These are phyloP conservation scores for Pterocarpus santalinus DNA, from an alignment of 306 rosid species.

Conservation along the genomic window DNA sequence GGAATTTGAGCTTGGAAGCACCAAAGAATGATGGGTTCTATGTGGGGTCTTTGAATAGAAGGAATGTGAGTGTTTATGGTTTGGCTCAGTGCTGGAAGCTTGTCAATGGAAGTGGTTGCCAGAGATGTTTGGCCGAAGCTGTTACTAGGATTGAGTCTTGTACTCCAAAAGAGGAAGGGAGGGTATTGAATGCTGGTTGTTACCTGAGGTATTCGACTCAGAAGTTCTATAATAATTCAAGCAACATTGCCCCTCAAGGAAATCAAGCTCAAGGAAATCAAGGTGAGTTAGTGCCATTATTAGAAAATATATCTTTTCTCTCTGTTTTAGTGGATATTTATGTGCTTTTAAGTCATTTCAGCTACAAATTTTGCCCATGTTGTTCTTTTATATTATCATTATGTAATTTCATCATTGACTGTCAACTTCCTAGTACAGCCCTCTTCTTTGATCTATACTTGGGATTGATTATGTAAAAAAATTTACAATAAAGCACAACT, in stretches of 20 bases:
- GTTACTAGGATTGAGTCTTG: conserved; percentile 39
- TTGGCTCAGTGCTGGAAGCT: conserved; percentile 48
- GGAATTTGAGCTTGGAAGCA: conserved; percentile 39
- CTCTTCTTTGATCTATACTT: no score
- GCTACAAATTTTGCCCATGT: neutral
- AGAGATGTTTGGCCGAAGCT: conserved; percentile 34
- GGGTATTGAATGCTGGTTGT: conserved; percentile 44
- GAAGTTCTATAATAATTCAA: conserved; percentile 40
- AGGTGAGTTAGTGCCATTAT: conserved; percentile 21
- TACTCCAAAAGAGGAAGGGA: conserved; percentile 38
- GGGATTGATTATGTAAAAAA: no score
- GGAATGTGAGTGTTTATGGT: conserved; percentile 44
- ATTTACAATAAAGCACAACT: no score
- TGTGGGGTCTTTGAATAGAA: conserved; percentile 35
- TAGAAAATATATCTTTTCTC: neutral
- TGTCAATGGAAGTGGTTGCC: conserved; percentile 30
- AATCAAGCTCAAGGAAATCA: conserved; percentile 14
- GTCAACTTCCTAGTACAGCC: no score
- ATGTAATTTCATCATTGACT: neutral
- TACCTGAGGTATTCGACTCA: conserved; percentile 41
- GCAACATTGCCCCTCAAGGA: neutral
- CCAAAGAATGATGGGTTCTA: conserved; percentile 40
- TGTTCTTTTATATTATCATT: neutral
- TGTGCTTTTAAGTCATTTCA: neutral
- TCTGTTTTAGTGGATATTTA: neutral